A percentile compares a stretch with the other conserved stretches of the same genome.
phyloP scores from a whole-genome alignment of 1,284 basidiomycete species.

The Austroboletus novae-zelandiae region DNA sequence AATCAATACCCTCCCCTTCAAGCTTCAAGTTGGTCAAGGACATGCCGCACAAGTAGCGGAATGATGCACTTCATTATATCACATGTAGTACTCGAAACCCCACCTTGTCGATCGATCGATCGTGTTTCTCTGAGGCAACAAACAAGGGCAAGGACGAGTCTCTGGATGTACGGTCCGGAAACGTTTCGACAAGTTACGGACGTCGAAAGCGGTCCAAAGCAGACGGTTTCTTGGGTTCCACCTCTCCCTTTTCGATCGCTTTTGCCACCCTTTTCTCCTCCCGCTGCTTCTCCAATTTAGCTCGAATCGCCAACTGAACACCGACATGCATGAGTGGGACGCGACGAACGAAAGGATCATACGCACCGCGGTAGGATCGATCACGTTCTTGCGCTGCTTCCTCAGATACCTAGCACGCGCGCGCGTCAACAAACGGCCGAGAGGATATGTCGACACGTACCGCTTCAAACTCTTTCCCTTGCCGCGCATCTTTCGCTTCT shows the following conservation, averaged over 20 bases:
- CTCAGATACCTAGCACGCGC: constrained; percentile 55
- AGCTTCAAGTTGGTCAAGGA: too few relatives aligned
- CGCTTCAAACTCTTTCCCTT: constrained; percentile 83
- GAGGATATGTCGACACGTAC: constrained; percentile 29
- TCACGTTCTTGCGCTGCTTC: constrained; percentile 91
- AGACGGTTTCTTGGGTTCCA: constrained; percentile 47
- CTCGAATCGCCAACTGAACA: constrained; percentile 52
- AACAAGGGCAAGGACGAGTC: too few relatives aligned
- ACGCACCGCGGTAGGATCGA: constrained; percentile 82
- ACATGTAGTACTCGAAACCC: too few relatives aligned
- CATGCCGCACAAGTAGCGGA: too few relatives aligned
- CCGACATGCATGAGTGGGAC: constrained; percentile 33
- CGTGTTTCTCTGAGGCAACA: too few relatives aligned
- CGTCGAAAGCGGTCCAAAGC: constrained; percentile 62
- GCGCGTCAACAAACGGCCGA: neutral
- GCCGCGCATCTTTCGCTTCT: constrained; percentile 82
- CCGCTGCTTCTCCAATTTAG: constrained; percentile 64
- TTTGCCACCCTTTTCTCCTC: constrained; percentile 50
- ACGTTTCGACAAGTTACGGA: neutral
- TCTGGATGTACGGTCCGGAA: neutral
- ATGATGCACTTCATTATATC: too few relatives aligned
- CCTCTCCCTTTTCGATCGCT: constrained; percentile 40
- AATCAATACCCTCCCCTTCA: too few relatives aligned
- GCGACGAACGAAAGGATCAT: neutral
- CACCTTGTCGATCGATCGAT: too few relatives aligned